Evolutionary conservation across 768 basidiomycete genomes (phyloP), one percentile per base, ranked within the genome.

Genomic region (Steccherinum ochraceum): DNA sequence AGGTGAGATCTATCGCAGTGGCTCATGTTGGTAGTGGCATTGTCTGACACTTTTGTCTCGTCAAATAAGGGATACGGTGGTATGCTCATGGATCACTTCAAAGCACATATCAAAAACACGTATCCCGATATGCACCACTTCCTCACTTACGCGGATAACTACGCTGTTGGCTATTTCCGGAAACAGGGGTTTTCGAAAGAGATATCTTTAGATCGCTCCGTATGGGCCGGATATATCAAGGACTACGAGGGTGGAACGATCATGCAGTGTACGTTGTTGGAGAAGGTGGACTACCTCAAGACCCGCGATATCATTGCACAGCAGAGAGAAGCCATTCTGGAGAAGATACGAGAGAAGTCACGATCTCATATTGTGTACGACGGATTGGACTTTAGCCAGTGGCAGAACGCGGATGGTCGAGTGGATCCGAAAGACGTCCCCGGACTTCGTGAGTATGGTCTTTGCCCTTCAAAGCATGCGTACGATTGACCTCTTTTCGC

Each of bases 1-100:
- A 96, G 81, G 94, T 95, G 10, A 26, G 24, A 18, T 10, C 18
- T 19, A 21, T 11, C 30, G 4, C n/a, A 35, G 10, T 12, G 24
- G 20, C 30, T 40, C 18, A 3, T 7, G 30, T 48, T n/a, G 16
- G 12, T 3, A 54, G 30, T 25, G 25, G 11, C 30, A 35, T 18
- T 55, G 44, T 18, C 24, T 44, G 16, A 49, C 19, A n/a, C 18
- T 45, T 40, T 19, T n/a, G n/a, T 44, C n/a, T n/a, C n/a, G n/a
- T n/a, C n/a, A n/a, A n/a, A n/a, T n/a, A n/a, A 97, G 93, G 95
- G 96, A 12, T 99, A 99, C 60, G 96, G 96, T 43, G 90, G 89
- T 25, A 92, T 97, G 79, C 76, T 99, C 39, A 99, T 99, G 95
- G 94, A 97, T 65, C 86, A 96, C 66, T 92, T 93, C 76, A 98